Percentiles rank a stretch among this genome's conserved stretches.
Evolutionary conservation across 441 rosid genomes (phyloP).

Genomic region (Euphorbia schlechtendalii): DNA sequence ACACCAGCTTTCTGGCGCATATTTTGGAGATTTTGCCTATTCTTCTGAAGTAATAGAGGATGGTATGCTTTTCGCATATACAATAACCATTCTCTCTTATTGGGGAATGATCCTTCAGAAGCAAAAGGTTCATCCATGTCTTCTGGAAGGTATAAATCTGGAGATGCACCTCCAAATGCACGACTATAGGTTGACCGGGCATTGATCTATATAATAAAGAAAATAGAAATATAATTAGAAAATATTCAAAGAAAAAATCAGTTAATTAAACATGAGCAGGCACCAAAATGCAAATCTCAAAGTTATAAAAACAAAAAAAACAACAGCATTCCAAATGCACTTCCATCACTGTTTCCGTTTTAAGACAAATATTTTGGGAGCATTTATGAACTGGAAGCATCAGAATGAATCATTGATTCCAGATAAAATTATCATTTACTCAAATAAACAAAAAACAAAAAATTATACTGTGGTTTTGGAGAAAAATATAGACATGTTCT

Average conservation of each 20-base stretch:
- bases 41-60: constrained; percentile 82
- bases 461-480: no score
- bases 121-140: constrained; percentile 30
- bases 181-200: constrained; percentile 84
- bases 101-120: constrained; percentile 23
- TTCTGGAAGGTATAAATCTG: constrained; percentile 54
- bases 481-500: background rate
- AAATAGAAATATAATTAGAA: constrained; percentile 14
- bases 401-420: background rate
- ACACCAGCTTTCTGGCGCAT: constrained; percentile 40
- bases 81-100: constrained; percentile 53
- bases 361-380: background rate
- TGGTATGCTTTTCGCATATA: constrained; percentile 81
- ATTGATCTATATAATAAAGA: constrained; percentile 53
- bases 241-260: constrained; percentile 13
- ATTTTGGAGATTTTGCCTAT: constrained; percentile 52
- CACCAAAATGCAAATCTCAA: background rate
- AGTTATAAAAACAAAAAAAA: background rate
- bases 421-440: background rate
- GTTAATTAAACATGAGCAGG: background rate
- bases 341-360: background rate
- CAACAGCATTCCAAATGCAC: background rate
- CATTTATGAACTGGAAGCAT: background rate
- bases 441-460: no score
- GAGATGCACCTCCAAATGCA: constrained; percentile 70